Base-by-base conservation (phyloP, 805 yeast genomes). In the Kodamaea nitidulidarum region DNA sequence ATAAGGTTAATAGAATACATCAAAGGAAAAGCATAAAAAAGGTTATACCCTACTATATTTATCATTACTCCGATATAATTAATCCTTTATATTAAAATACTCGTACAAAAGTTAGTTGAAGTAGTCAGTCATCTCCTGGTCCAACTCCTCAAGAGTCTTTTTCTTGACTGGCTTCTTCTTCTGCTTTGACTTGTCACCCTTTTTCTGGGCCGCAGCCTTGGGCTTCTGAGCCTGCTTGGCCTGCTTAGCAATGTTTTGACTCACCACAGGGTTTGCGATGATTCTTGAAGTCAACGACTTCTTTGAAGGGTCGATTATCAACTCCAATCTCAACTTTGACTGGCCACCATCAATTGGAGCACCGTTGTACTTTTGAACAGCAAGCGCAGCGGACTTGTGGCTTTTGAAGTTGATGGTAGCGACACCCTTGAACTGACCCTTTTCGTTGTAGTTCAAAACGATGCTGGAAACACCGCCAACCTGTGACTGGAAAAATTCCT, bases 81-180 rank as follows among this genome's bases (percentile, higher is more conserved):
- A 16, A 8, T 14, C 11, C 22, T 12, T 30, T 30, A 30, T 21
- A 30, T 17, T 30, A 30, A 11, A 8, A 30, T 20, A 20, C 22
- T 20, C 22, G 15, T 35, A 35, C 31, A 35, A 15, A 28, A 30
- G 12, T 27, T 25, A 35, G 32, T 79, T 80, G 54, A 91, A 90
- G 70, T 91, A 91, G 60, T 90, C 98, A 47, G 88, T 84, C 98
- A 93, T 91, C 71, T 91, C 98, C 61, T 90, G 95, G 67, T 93
- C 98, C 59, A 91, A 79, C 67, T 93, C 91, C 63, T 86, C 98
- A 48, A 85, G 73, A 38, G 95, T 80, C 76, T 88, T 88, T 47
- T 61, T 63, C 47, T 61, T 71, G 34, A 65, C 57, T 48, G 60
- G 60, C 44, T 58, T 56, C 67, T 75, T 73, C 44, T 66, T 51